phyloP scores from a whole-genome alignment of 352 stramenopile genomes.

The Globisporangium canariense region DNA sequence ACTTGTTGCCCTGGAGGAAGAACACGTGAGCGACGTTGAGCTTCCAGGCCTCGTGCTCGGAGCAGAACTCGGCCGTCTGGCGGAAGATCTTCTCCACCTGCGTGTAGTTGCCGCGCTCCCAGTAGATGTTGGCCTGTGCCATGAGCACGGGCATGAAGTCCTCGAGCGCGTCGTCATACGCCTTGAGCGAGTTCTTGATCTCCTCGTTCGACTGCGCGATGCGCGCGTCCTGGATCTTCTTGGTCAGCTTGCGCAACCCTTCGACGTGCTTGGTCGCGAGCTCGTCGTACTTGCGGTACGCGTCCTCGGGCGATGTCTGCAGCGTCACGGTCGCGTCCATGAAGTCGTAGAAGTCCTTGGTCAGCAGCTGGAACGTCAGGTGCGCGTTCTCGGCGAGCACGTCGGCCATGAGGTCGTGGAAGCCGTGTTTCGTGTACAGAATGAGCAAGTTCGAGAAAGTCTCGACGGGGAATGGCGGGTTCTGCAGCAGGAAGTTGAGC shows the following conservation, averaged over 20 bases:
- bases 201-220: slow-evolving; percentile 90
- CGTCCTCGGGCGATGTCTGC: slow-evolving; percentile 93
- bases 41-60: slow-evolving; percentile 94
- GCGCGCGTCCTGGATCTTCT: slow-evolving; percentile 92
- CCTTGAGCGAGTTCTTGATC: slow-evolving; percentile 90
- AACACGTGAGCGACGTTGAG: slow-evolving; percentile 96
- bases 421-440: slow-evolving; percentile 94
- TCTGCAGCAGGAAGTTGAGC: slow-evolving; percentile 93
- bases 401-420: slow-evolving; percentile 94
- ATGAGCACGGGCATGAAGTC: slow-evolving; percentile 96
- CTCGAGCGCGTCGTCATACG: slow-evolving; percentile 94
- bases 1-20: slow-evolving; percentile 92
- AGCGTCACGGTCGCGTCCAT: slow-evolving; percentile 94
- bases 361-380: slow-evolving; percentile 92
- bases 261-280: slow-evolving; percentile 93
- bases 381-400: slow-evolving; percentile 94
- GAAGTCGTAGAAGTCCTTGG: slow-evolving; percentile 94
- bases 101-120: slow-evolving; percentile 95
- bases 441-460: slow-evolving; percentile 95
- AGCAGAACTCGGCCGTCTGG: slow-evolving; percentile 94
- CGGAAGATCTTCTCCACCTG: slow-evolving; percentile 96
- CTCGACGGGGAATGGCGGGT: slow-evolving; percentile 93
- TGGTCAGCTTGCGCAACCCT: slow-evolving; percentile 91
- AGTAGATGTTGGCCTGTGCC: slow-evolving; percentile 95
- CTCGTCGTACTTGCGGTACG: slow-evolving; percentile 92